Conservation (phyloP, 345 rosid species). For the Durio zibethinus region DNA sequence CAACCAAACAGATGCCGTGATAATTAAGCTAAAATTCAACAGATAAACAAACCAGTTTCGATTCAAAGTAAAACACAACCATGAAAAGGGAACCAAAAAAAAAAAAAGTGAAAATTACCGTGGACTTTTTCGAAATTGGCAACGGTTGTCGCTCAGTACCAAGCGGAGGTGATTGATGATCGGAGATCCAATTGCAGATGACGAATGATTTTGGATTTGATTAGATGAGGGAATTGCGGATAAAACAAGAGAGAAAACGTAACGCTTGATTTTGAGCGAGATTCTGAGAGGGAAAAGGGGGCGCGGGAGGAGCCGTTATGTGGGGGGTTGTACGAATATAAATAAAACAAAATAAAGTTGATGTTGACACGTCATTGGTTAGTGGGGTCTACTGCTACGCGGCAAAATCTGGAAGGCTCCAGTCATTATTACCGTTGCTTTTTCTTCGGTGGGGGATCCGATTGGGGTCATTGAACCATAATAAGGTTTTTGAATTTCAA, state of each 20-base stretch:
- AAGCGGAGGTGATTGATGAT: constrained; percentile 12
- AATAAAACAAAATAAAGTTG: not conserved
- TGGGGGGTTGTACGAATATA: not conserved
- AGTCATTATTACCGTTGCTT: not conserved
- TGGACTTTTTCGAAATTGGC: not conserved
- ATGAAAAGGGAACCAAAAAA: not conserved
- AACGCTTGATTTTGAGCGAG: constrained; percentile 34
- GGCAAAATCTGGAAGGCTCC: not conserved
- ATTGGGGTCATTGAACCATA: not conserved
- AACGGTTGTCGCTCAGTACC: not conserved
- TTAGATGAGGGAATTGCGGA: not conserved
- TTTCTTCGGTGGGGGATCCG: not conserved
- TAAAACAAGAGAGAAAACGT: not conserved
- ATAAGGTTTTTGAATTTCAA: not conserved
- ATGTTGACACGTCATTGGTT: constrained; percentile 24
- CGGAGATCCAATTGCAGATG: not conserved
- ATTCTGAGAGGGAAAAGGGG: constrained; percentile 20
- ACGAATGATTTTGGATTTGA: not conserved
- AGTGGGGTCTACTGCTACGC: not conserved
- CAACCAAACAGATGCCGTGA: constrained; percentile 3
- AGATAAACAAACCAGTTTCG: not conserved
- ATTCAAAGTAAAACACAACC: not conserved
- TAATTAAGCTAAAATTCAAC: not conserved
- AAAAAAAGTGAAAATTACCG: not conserved
- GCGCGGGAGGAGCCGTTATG: constrained; percentile 41